phyloP scores from a whole-genome alignment of 805 yeast genomes.

The Kuraishia capsulata region DNA sequence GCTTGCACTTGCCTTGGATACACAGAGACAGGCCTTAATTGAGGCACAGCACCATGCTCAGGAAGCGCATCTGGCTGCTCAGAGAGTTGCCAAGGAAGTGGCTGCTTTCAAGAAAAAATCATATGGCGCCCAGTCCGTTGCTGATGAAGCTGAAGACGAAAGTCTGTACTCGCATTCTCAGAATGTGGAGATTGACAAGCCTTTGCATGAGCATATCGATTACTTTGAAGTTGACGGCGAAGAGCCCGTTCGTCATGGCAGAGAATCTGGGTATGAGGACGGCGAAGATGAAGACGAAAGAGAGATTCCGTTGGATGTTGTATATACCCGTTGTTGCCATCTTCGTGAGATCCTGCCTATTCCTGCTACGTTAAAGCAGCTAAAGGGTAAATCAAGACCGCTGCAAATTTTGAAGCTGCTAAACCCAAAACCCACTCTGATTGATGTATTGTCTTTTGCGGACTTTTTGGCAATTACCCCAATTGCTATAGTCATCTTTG shows the following conservation, averaged over 20 bases:
- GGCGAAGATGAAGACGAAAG: slow-evolving; percentile 5
- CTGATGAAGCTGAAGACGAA: slow-evolving; percentile 3
- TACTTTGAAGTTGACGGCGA: slow-evolving; percentile 15
- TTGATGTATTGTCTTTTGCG: slow-evolving; percentile 47
- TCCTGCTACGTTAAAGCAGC: slow-evolving; percentile 43
- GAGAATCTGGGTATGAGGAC: slow-evolving; percentile 6
- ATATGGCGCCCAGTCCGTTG: slow-evolving; percentile 5
- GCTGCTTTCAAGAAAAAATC: slow-evolving; percentile 27
- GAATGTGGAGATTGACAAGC: slow-evolving; percentile 56
- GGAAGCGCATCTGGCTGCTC: slow-evolving; percentile 69
- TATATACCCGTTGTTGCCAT: slow-evolving; percentile 42
- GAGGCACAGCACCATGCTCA: slow-evolving; percentile 68
- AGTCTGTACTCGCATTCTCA: slow-evolving; percentile 9
- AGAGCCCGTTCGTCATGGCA: slow-evolving; percentile 25
- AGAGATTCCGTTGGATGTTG: slow-evolving; percentile 33
- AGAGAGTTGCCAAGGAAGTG: slow-evolving; percentile 61
- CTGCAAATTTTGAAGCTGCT: slow-evolving; percentile 45
- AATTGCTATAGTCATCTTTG: slow-evolving; percentile 44
- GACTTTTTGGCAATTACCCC: slow-evolving; percentile 51
- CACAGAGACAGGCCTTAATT: slow-evolving; percentile 40
- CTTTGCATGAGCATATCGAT: slow-evolving; percentile 39
- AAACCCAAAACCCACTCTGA: slow-evolving; percentile 50
- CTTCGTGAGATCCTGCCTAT: slow-evolving; percentile 39
- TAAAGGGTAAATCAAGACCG: slow-evolving; percentile 40
- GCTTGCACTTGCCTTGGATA: slow-evolving; percentile 47